Conservation (phyloP, 768 basidiomycete species). For the Tylopilus plumbeoviolaceoides region DNA sequence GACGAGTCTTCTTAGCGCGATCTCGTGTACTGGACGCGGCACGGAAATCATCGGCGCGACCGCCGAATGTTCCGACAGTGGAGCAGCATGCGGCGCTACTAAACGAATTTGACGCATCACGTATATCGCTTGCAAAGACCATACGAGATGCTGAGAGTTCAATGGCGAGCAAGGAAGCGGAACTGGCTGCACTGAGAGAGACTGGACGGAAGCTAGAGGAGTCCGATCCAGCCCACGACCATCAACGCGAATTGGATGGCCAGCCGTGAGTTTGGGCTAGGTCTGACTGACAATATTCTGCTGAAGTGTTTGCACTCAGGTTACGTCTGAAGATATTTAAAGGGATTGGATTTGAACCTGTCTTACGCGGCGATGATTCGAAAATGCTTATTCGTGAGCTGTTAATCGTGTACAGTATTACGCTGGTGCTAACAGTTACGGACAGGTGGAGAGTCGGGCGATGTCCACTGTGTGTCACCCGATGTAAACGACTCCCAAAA, state of each 20-base stretch:
- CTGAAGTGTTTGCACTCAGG: conserved; percentile 33
- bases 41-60: conserved; percentile 65
- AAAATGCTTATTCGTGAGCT: conserved; percentile 72
- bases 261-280: conserved; percentile 47
- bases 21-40: conserved; percentile 64
- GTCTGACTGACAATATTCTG: not conserved
- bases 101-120: conserved; percentile 61
- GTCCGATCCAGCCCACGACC: conserved; percentile 69
- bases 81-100: conserved; percentile 56
- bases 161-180: conserved; percentile 64
- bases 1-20: conserved; percentile 43
- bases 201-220: conserved; percentile 57
- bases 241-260: conserved; percentile 65
- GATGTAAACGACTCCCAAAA: conserved; percentile 27
- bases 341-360: conserved; percentile 67
- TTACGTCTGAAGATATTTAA: conserved; percentile 66
- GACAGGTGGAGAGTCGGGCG: conserved; percentile 44
- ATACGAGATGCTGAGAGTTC: conserved; percentile 69
- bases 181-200: conserved; percentile 64
- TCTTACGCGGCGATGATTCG: conserved; percentile 48
- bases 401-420: not conserved
- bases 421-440: not conserved
- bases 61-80: conserved; percentile 63
- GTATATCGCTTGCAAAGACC: conserved; percentile 65
- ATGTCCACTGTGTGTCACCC: conserved; percentile 34